A percentile compares a stretch with the other conserved stretches of the same genome.
Evolutionary conservation across 1,139 yeast species (phyloP).

Genomic region (Scheffersomyces segobiensis): DNA sequence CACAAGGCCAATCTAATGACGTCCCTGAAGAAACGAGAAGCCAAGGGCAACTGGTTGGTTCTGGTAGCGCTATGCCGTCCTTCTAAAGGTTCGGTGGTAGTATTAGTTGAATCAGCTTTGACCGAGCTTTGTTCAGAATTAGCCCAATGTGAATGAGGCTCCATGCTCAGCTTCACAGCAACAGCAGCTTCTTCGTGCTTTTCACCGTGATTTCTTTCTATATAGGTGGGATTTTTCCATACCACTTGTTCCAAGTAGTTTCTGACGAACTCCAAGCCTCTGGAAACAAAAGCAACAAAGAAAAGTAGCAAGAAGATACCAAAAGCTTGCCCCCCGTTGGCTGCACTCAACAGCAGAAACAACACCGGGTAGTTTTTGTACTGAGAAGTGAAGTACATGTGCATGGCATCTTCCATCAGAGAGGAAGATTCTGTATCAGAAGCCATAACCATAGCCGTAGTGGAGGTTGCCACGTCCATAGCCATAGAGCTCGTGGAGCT

Average conservation of each 20-base stretch:
- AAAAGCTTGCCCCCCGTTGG: slow-evolving; percentile 59
- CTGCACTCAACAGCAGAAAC: slow-evolving; percentile 54
- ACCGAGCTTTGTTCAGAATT: slow-evolving; percentile 9
- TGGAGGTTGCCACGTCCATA: slow-evolving; percentile 3
- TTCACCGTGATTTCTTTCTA: slow-evolving; percentile 9
- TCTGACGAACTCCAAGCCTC: slow-evolving; percentile 58
- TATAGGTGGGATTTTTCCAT: slow-evolving; percentile 46
- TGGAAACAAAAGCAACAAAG: slow-evolving; percentile 54
- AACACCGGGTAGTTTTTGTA: slow-evolving; percentile 60
- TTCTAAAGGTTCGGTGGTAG: slow-evolving; percentile 3
- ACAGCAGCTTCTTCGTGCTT: slow-evolving; percentile 11
- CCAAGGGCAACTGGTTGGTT: slow-evolving; percentile 14
- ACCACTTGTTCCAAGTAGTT: slow-evolving; percentile 67
- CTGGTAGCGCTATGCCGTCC: slow-evolving; percentile 9
- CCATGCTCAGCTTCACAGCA: slow-evolving; percentile 8
- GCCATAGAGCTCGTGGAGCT: not conserved
- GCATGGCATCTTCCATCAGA: slow-evolving; percentile 42
- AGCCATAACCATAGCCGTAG: slow-evolving; percentile 13
- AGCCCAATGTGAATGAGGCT: slow-evolving; percentile 13
- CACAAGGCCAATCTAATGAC: slow-evolving; percentile 53
- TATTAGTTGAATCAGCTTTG: slow-evolving; percentile 8
- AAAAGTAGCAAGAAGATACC: slow-evolving; percentile 68
- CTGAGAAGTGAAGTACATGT: slow-evolving; percentile 53
- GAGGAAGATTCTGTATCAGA: slow-evolving; percentile 6
- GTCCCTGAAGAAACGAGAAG: slow-evolving; percentile 47